phyloP scores from a whole-genome alignment of 2,329 filamentous ascomycete genomes.

The Tolypocladium guangdongense region DNA sequence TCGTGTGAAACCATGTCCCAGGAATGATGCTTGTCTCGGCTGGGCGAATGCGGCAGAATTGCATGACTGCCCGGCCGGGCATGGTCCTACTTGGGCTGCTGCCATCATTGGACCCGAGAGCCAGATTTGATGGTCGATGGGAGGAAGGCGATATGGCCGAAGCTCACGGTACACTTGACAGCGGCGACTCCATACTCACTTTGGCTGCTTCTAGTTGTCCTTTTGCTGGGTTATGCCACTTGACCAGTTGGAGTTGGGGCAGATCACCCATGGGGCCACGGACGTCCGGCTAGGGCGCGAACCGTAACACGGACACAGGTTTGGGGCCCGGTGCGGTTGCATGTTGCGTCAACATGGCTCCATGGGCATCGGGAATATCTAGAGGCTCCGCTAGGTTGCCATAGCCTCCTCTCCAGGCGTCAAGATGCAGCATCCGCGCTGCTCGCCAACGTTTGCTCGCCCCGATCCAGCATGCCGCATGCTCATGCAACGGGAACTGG shows the following conservation, averaged over 20 bases:
- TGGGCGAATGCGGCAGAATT: neutral
- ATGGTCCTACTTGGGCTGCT: neutral
- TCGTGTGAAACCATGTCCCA: constrained; percentile 6
- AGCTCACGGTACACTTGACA: neutral
- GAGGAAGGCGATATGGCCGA: neutral
- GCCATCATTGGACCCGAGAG: neutral
- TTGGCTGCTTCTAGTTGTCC: neutral
- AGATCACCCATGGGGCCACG: neutral
- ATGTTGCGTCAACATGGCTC: no score
- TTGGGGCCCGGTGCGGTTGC: neutral
- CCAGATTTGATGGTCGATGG: no score
- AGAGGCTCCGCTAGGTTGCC: neutral
- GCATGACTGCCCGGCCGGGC: neutral
- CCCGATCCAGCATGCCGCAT: neutral
- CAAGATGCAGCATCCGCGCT: neutral
- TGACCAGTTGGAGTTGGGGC: neutral
- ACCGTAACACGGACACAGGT: neutral
- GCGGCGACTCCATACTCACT: neutral
- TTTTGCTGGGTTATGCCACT: neutral
- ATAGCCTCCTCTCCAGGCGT: neutral
- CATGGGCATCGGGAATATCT: neutral
- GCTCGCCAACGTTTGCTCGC: neutral
- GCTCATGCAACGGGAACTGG: neutral
- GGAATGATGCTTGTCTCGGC: constrained; percentile 5
- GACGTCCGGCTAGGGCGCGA: neutral